Evolutionary conservation across 2,329 filamentous ascomycete genomes (phyloP).

Genomic region (Colletotrichum navitas): DNA sequence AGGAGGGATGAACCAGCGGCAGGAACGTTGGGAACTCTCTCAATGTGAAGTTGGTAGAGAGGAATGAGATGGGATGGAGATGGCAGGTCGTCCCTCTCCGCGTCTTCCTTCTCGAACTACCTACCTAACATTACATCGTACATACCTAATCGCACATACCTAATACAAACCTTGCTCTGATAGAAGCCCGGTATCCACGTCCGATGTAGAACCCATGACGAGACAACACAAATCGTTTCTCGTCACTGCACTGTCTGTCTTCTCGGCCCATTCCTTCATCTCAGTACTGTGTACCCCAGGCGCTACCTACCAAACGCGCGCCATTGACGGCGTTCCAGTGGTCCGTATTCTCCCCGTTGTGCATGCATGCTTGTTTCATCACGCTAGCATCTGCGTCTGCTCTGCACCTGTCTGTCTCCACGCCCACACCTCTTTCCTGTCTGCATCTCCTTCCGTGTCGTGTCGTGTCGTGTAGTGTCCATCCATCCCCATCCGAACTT

Average conservation of each 20-base stretch:
- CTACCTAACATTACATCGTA: neutral
- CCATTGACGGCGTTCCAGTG: slow-evolving; percentile 37
- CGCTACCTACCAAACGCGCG: slow-evolving; percentile 16
- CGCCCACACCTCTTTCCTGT: neutral
- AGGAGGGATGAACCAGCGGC: slow-evolving; percentile 21
- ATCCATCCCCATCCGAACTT: slow-evolving; percentile 4
- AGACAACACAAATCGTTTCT: neutral
- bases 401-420: neutral
- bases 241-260: neutral
- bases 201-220: neutral
- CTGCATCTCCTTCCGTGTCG: slow-evolving; percentile 9
- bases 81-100: no score
- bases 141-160: no score
- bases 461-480: neutral
- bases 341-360: slow-evolving; percentile 20
- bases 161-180: neutral
- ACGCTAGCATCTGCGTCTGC: slow-evolving; percentile 31
- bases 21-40: slow-evolving; percentile 1
- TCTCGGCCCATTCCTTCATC: neutral
- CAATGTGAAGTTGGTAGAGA: neutral
- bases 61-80: neutral
- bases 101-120: neutral
- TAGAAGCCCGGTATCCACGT: neutral
- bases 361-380: slow-evolving; percentile 41
- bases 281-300: slow-evolving; percentile 16